Evolutionary conservation across 192 early-diverging fungal genomes (phyloP), one percentile per base, ranked within the genome.

Genomic region (Gonapodya sp.): DNA sequence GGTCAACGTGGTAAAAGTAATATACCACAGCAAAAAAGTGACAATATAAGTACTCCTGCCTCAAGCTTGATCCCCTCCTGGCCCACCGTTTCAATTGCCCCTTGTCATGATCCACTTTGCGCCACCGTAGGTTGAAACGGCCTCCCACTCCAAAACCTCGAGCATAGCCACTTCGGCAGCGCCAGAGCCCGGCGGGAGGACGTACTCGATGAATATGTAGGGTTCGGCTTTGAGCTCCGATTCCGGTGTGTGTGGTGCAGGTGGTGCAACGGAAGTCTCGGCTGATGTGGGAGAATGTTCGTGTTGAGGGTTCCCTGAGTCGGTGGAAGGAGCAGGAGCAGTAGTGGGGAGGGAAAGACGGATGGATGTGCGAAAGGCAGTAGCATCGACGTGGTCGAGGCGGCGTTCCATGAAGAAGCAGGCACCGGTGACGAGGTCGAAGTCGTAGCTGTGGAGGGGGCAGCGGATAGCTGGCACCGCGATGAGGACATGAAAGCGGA

Each of bases 371-470:
- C 46, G 46, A 64, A 64, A 64, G 8, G 46, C 46, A 16, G 8
- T 8, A 8, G 46, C 46, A 24, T 64, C 46, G 8, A 64, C 46
- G 46, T 64, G 46, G 8, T 64, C 8, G 24, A 64, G 46, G 24
- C 46, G 46, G 8, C 46, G 46, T 8, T 64, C 46, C 8, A 24
- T 24, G 24, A 64, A 64, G 46, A 64, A 64, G 75, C 75, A 77
- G 8, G 8, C 30, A 14, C 75, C 75, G 8, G 75, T 77, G 30
- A 32, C 30, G 30, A 77, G 75, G 31, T 34, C 34, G 75, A 77
- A 77, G 31, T 77, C 75, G 75, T 77, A 77, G 75, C 34, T 77
- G 75, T 77, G 75, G 75, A 18, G 30, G 8, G 75, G 34, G 31
- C 75, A 77, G 30, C 75, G 75, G 31, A 77, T 33, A 18, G 18